Conservation (phyloP, 805 yeast species). For the Hanseniaspora taiwanica region DNA sequence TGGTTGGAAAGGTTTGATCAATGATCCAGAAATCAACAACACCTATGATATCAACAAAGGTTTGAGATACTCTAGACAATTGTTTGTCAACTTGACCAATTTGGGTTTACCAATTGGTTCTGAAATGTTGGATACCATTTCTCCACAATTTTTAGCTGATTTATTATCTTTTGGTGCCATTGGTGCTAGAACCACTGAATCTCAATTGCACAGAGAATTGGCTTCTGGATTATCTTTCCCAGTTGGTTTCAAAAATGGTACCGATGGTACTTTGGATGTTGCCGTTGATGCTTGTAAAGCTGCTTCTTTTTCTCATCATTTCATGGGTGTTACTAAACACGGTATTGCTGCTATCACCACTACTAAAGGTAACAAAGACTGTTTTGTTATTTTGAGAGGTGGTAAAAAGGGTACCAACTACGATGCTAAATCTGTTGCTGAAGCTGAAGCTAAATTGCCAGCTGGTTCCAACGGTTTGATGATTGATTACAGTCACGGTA, state of each 20-base stretch:
- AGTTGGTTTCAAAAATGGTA: constrained; percentile 95
- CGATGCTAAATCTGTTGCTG: constrained; percentile 45
- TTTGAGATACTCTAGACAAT: constrained; percentile 69
- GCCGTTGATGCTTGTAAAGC: constrained; percentile 92
- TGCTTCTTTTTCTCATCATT: constrained; percentile 85
- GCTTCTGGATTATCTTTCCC: constrained; percentile 99
- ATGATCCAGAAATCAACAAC: constrained; percentile 90
- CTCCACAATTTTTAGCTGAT: constrained; percentile 91
- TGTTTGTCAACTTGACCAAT: constrained; percentile 69
- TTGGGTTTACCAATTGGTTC: constrained; percentile 85
- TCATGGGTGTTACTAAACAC: constrained; percentile 93
- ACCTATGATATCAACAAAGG: constrained; percentile 94
- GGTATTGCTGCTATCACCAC: constrained; percentile 95
- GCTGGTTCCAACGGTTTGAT: constrained; percentile 40
- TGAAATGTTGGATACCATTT: constrained; percentile 95
- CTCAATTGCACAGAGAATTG: constrained; percentile 93
- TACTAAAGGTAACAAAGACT: constrained; percentile 88
- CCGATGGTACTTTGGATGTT: constrained; percentile 87
- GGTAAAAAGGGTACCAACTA: constrained; percentile 90
- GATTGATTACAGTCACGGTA: constrained; percentile 98
- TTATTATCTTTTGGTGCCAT: constrained; percentile 90
- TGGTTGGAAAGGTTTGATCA: constrained; percentile 97
- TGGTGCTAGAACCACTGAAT: constrained; percentile 98
- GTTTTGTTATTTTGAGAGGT: constrained; percentile 92
- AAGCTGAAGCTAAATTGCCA: constrained; percentile 26